phyloP scores from a whole-genome alignment of 2,329 filamentous ascomycete genomes.

The Colletotrichum sp. region DNA sequence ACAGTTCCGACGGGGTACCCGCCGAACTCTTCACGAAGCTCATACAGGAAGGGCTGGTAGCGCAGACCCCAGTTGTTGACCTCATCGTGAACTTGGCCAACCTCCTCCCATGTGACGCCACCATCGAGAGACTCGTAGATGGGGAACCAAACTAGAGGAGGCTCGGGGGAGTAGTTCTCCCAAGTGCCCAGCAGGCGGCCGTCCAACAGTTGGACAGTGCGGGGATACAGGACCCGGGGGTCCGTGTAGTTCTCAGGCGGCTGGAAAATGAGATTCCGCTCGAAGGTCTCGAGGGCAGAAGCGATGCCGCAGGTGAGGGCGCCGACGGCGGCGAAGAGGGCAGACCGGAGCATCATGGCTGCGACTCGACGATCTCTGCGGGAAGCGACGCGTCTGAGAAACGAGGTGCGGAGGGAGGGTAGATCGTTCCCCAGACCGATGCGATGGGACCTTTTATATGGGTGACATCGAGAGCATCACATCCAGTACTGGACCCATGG shows the following conservation, averaged over 20 bases:
- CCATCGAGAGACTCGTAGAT: constrained; percentile 58
- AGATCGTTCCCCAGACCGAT: background rate
- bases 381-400: background rate
- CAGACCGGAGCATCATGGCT: constrained; percentile 18
- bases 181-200: constrained; percentile 57
- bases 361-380: background rate
- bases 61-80: constrained; percentile 69
- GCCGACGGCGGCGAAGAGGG: constrained; percentile 10
- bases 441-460: background rate
- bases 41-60: constrained; percentile 73
- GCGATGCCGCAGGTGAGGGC: constrained; percentile 5
- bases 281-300: constrained; percentile 22
- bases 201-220: constrained; percentile 47
- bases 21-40: constrained; percentile 63
- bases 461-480: background rate
- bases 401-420: background rate
- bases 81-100: constrained; percentile 67
- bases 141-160: constrained; percentile 59
- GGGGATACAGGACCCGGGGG: constrained; percentile 48
- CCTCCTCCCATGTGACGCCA: constrained; percentile 66
- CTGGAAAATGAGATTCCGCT: constrained; percentile 42
- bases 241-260: constrained; percentile 49
- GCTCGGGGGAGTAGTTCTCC: constrained; percentile 63
- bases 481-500: background rate
- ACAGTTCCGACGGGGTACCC: constrained; percentile 67